These are phyloP conservation scores for Podospora sp. DNA, from an alignment of 495 filamentous ascomycete species.

Conservation along the genomic window DNA sequence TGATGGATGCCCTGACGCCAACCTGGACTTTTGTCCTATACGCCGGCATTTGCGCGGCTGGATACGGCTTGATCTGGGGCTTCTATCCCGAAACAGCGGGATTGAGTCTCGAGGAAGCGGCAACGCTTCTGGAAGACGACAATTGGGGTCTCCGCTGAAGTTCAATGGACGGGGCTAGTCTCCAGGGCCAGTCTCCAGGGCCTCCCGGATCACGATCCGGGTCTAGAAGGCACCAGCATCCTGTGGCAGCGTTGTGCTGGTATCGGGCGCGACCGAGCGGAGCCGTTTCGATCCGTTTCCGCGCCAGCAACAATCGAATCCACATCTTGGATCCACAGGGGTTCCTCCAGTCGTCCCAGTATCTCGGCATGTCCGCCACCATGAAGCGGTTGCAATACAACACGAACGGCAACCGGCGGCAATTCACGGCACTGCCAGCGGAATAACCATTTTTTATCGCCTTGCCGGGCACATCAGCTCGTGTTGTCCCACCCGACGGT, in stretches of 20 bases:
- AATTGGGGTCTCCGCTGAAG: constrained; percentile 67
- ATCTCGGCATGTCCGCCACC: constrained; percentile 2
- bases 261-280: neutral
- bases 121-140: constrained; percentile 67
- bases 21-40: constrained; percentile 80
- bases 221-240: neutral
- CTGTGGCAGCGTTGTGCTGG: neutral
- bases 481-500: constrained; percentile 3
- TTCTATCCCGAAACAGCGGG: constrained; percentile 88
- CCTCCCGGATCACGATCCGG: neutral
- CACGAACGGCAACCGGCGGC: constrained; percentile 14
- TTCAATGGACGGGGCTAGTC: neutral
- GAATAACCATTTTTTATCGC: neutral
- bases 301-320: neutral
- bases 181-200: no score
- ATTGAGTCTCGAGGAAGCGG: constrained; percentile 78
- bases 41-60: constrained; percentile 65
- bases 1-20: constrained; percentile 78
- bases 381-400: neutral
- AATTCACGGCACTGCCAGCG: constrained; percentile 7
- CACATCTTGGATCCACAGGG: neutral
- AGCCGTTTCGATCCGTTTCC: neutral
- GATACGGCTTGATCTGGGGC: constrained; percentile 66
- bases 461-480: neutral
- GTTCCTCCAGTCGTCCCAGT: neutral